phyloP scores from a whole-genome alignment of 2,329 filamentous ascomycete genomes.

The Ascochyta fabae region DNA sequence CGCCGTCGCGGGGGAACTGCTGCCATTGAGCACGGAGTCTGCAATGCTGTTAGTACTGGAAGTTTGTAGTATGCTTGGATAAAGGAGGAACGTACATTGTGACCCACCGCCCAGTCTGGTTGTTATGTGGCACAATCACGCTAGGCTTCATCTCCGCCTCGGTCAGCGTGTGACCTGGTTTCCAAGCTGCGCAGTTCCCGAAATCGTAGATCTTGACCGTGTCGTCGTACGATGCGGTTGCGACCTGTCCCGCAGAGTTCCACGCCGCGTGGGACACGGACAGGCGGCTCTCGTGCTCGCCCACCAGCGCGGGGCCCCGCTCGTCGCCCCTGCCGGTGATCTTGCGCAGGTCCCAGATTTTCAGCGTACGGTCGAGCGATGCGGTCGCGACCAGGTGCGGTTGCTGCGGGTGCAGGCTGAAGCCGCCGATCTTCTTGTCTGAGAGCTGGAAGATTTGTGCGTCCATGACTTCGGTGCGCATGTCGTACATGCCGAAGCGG shows the following conservation, averaged over 20 bases:
- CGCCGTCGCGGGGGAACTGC: slow-evolving; percentile 73
- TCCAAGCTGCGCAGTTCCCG: slow-evolving; percentile 51
- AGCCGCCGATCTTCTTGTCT: slow-evolving; percentile 95
- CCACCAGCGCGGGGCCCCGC: slow-evolving; percentile 72
- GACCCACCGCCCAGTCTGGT: slow-evolving; percentile 94
- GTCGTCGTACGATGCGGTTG: slow-evolving; percentile 93
- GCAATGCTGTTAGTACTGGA: slow-evolving; percentile 18
- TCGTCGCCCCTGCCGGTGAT: slow-evolving; percentile 69
- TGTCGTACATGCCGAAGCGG: slow-evolving; percentile 79
- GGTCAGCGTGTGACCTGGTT: slow-evolving; percentile 65
- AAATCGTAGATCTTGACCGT: slow-evolving; percentile 93
- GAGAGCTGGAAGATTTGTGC: slow-evolving; percentile 76
- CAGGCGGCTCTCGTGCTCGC: slow-evolving; percentile 80
- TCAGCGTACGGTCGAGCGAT: slow-evolving; percentile 85
- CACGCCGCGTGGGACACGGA: slow-evolving; percentile 94
- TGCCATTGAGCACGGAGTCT: slow-evolving; percentile 90
- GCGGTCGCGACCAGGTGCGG: slow-evolving; percentile 88
- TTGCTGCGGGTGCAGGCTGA: slow-evolving; percentile 79
- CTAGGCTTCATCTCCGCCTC: slow-evolving; percentile 72
- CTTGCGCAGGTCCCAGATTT: slow-evolving; percentile 90
- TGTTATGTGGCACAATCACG: slow-evolving; percentile 80
- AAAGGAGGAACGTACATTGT: slow-evolving; percentile 65
- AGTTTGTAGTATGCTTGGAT: background rate
- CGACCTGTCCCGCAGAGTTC: slow-evolving; percentile 82
- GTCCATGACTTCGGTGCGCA: slow-evolving; percentile 64